Base-by-base conservation (phyloP, 192 early-diverging fungal genomes). In the Backusella australiensis region DNA sequence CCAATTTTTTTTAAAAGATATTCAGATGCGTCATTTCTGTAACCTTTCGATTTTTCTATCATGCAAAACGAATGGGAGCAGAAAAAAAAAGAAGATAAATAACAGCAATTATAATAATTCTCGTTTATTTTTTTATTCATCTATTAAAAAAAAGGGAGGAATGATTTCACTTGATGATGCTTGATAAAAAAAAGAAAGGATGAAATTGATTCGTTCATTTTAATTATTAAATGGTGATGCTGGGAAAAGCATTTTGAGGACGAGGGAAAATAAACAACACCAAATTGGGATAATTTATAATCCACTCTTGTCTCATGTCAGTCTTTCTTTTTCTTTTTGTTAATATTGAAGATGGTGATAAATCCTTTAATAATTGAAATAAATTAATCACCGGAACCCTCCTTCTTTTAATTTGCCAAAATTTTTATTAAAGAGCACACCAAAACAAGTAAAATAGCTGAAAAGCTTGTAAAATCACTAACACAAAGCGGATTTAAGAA, bases 1-100 rank as follows among this genome's bases (percentile, higher is more conserved):
- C 7, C 56, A 11, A 26, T 59, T 59, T 59, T 59, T 26, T 23
- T n/a, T 21, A 23, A 56, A 44, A 44, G 42, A 19, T 44, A 17
- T 44, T 44, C 11, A 23, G 26, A 12, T 63, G 56, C 56, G 56
- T 63, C 56, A 29, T 63, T 63, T 29, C 9, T 63, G 56, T 63
- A 63, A 63, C 56, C 56, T 63, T 63, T 63, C 56, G 56, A 63
- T 63, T 63, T 63, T 63, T 63, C 56, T 11, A 63, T 63, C 12
- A 63, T 63, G 56, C 56, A 63, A 63, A 63, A 63, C 23, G 12
- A 26, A 19, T 23, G 21, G 2, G 8, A 59, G 2, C 53, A 59
- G 21, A 17, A 49, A 49, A 49, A 19, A 49, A 17, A 49, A 6
- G n/a, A 49, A 7, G 15, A n/a, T 17, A 21, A 19, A 56, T 21